Evolutionary conservation across 2,329 filamentous ascomycete species (phyloP).

Genomic region (Trichoderma endophyticum): DNA sequence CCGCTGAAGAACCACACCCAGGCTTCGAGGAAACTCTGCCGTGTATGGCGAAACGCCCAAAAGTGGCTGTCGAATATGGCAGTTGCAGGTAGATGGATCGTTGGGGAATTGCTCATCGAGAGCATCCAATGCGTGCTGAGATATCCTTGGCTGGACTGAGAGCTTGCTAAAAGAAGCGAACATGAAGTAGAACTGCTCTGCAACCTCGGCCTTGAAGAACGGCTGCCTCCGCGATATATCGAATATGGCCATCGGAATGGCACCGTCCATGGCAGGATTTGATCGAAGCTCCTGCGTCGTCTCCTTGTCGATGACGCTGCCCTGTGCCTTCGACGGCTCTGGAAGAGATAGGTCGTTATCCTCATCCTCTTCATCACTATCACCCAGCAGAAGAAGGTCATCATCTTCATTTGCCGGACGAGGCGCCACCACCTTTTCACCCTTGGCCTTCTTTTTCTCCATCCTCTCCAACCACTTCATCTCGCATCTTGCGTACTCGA

Average conservation of each 20-base stretch:
- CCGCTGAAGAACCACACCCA: constrained; percentile 62
- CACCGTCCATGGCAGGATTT: constrained; percentile 85
- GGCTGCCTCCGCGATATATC: constrained; percentile 79
- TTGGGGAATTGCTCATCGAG: constrained; percentile 60
- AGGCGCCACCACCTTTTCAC: constrained; percentile 35
- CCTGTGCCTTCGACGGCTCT: constrained; percentile 40
- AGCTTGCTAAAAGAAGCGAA: constrained; percentile 67
- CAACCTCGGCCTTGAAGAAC: constrained; percentile 63
- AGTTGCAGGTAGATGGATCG: constrained; percentile 63
- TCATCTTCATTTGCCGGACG: constrained; percentile 48
- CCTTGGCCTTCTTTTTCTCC: constrained; percentile 63
- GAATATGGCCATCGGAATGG: constrained; percentile 89
- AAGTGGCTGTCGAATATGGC: constrained; percentile 68
- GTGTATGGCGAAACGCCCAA: constrained; percentile 61
- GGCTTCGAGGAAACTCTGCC: constrained; percentile 67
- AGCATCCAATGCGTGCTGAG: constrained; percentile 68
- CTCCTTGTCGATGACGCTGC: constrained; percentile 46
- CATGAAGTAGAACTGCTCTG: constrained; percentile 76
- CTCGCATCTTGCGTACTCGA: constrained; percentile 87
- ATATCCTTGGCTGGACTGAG: constrained; percentile 61
- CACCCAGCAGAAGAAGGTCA: constrained; percentile 42
- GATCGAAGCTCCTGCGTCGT: constrained; percentile 56
- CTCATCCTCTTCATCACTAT: constrained; percentile 45
- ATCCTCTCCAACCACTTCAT: constrained; percentile 88
- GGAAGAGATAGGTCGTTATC: constrained; percentile 44